Percentiles rank a stretch among this genome's conserved stretches.
Conservation (phyloP, 2,329 filamentous ascomycete genomes). For the Corynespora cassiicola region DNA sequence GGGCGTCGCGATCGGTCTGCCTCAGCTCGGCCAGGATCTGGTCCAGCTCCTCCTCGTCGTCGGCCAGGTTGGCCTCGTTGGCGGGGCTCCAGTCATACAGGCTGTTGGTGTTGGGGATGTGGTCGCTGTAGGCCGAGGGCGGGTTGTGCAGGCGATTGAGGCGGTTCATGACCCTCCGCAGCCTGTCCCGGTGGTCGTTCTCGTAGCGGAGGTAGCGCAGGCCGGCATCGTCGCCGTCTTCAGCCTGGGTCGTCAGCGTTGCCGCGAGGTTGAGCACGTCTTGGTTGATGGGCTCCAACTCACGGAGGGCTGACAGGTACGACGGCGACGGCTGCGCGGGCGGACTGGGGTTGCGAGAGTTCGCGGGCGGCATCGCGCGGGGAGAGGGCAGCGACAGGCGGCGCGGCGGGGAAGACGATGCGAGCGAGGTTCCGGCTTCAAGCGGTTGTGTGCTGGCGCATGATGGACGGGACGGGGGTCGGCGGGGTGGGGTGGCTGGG, state of each 20-base stretch:
- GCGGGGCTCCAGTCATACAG: constrained; percentile 68
- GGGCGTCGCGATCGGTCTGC: too few relatives aligned
- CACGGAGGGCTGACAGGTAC: constrained; percentile 56
- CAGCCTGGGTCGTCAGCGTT: constrained; percentile 54
- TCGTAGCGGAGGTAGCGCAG: constrained; percentile 10
- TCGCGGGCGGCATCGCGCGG: constrained; percentile 43
- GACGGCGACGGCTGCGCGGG: constrained; percentile 34
- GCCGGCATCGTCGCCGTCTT: constrained; percentile 42
- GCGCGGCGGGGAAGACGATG: constrained; percentile 4
- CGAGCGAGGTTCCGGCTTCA: neutral
- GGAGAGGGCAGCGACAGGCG: constrained; percentile 1
- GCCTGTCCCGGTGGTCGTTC: constrained; percentile 19
- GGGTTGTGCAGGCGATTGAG: constrained; percentile 52
- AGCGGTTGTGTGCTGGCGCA: constrained; percentile 8
- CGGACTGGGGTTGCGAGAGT: constrained; percentile 32
- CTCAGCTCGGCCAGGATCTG: constrained; percentile 49
- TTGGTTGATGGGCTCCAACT: constrained; percentile 53
- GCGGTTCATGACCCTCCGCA: constrained; percentile 54
- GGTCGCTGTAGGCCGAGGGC: constrained; percentile 58
- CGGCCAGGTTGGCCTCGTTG: constrained; percentile 41
- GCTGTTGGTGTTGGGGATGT: constrained; percentile 59
- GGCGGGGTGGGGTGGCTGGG: constrained; percentile 4
- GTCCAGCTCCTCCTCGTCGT: constrained; percentile 48
- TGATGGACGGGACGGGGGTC: too few relatives aligned
- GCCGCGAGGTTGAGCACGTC: constrained; percentile 56